Base-by-base conservation (phyloP, 2,329 filamentous ascomycete species). In the Sclerotinia minor region DNA sequence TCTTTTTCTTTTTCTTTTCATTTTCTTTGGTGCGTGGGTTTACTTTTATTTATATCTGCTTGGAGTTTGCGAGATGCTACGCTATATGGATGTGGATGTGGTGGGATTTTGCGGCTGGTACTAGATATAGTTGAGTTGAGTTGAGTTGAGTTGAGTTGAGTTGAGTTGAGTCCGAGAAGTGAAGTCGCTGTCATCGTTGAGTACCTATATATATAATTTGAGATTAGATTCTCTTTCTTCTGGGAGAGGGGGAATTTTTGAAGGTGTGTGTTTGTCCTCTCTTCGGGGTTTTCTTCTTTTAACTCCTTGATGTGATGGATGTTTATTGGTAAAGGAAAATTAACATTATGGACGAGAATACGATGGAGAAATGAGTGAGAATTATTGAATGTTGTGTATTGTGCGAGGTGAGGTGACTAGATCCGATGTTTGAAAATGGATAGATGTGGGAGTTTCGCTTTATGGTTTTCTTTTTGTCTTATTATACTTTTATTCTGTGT, bases 311-410 rank as follows among this genome's bases (percentile, higher is more conserved):
- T 41, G 41, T 32, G 19, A 17, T 41, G 41, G 26, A 6, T 41
- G 26, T 35, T n/a, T 2, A 32, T 32, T 9, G 32, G 2, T 8
- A 41, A 7, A n/a, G n/a, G n/a, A n/a, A n/a, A 11, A 13, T 35
- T 50, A 41, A 7, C 11, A n/a, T 55, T 50, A 50, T 24, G 47
- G 21, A 57, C 11, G 32, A 41, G 35, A 38, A 15, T 35, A 15
- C 13, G 19, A 11, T 47, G 26, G 26, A 1, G 17, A 38, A 47
- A 5, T 15, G 24, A 13, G 1, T 53, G 15, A 26, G 15, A 41
- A 45, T n/a, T 59, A 59, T 59, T 17, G 41, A 59, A 59, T 59
- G 57, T 60, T 47, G 57, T 60, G 57, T 47, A 60, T 47, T 26
- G 19, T 26, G 26, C 35, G 9, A 35, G 35, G n/a, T 13, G n/a